Base-by-base conservation (phyloP, 441 rosid species). In the Cnidoscolus chayamansa region DNA sequence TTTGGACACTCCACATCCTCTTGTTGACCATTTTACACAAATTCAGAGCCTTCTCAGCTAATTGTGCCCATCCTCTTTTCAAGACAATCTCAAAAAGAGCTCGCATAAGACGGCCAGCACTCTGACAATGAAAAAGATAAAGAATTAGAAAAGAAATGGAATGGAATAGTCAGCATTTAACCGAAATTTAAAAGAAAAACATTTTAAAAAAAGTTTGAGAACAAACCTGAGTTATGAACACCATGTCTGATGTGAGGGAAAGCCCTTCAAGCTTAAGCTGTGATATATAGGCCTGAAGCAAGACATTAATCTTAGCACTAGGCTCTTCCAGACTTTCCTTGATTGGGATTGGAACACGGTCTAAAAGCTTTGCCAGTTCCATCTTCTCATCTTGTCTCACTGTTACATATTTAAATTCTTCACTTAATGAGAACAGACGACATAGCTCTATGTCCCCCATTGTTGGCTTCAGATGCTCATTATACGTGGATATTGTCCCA, bases 381-480 rank as follows among this genome's bases (percentile, higher is more conserved):
- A 91, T 89, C 89, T 95, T 93, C 93, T 95, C 98, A 84, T 93
- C 94, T 81, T 91, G 97, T 73, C 99, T 86, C 78, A 95, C 99
- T 6, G 95, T 87, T 43, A 93, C 98, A 80, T 91, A 90, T 72
- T 88, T 95, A 79, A 95, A 95, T 77, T 93, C 98, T 80, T 95
- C 98, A 76, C 97, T 95, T 16, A 90, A 86, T 5, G 91, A 89
- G 70, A 95, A 91, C 66, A 95, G 79, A 58, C 88, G 89, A 70
- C 90, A 95, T 11, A 95, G 90, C 80, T 95, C 97, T 70, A 95
- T 91, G 64, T 93, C 94, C 32, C 98, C 98, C 95, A 93, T 95
- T 55, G 92, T 93, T 61, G 94, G 97, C 89, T 91, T 95, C 89
- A 91, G 74, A 84, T 95, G 92, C 84, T 91, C 91, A 71, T 93